Base-by-base conservation (phyloP, 306 rosid species). In the Arachis stenosperma region DNA sequence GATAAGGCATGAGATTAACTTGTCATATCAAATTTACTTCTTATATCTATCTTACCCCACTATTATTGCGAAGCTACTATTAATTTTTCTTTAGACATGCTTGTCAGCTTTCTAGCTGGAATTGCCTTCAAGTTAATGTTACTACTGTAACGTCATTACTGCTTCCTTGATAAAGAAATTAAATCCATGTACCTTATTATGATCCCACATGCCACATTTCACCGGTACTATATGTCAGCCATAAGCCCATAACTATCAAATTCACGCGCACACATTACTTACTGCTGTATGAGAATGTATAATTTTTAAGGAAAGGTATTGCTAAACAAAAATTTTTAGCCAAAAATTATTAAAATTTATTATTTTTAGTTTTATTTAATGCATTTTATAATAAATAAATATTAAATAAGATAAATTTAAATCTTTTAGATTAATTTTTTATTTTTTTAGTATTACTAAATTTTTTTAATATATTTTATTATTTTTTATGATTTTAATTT, bases 91-190 rank as follows among this genome's bases (percentile, higher is more conserved):
- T 67, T 61, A 17, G 63, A 62, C 76, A 54, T 37, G 57, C 7
- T 62, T 67, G 79, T 62, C 76, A 74, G 79, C n/a, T 1, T 80
- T 47, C 57, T 69, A 63, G 77, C 80, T 74, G 69, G 75, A 72
- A 3, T 73, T 72, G 74, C 76, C 75, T 46, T 68, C 64, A 55
- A 69, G 53, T 67, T 67, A 54, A 79, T 67, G 69, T 17, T 40
- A 39, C 63, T 14, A 61, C 63, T 72, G 43, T 30, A 67, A 46
- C 44, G 67, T 43, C 47, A 52, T 71, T 52, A 77, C 62, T 61
- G 50, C 47, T 46, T 46, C 53, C 69, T 59, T 64, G 57, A 75
- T 52, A 70, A 33, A 4, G 4, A 2, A 33, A 33, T 33, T 33
- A 33, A 33, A 47, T 60, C 7, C 37, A 60, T 65, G 73, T 61